Evolutionary conservation across 2,329 filamentous ascomycete genomes (phyloP), one percentile per base, ranked within the genome.

Genomic region (Fusarium sterilihyphosum): DNA sequence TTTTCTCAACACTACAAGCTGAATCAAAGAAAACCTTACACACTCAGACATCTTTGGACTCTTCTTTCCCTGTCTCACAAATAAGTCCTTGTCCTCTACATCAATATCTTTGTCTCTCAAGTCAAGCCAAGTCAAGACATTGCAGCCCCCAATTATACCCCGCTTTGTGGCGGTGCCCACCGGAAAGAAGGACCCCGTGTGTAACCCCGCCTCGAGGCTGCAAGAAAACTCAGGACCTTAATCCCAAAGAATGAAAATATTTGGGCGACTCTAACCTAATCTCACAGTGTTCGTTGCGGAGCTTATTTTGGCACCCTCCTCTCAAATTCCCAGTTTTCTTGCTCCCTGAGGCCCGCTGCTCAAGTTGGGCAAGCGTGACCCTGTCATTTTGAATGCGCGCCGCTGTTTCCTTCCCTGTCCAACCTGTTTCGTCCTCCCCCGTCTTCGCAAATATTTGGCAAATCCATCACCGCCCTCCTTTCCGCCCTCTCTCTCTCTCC

Each of bases 111-210:
- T 29, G 50, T 43, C 33, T 18, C 38, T 47, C 46, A 46, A 29
- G 44, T 58, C 31, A 41, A n/a, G 20, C 13, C 37, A 33, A 18
- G 35, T 17, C 37, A 33, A 24, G 18, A 35, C 40, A 31, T 46
- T 16, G 33, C 13, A 31, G 31, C 37, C 38, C 26, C 46, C 46
- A 54, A 60, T 11, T 20, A 35, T 62, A 78, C 77, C 77, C 77
- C 77, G 77, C 77, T 70, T 63, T 76, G 77, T 78, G 77, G 77
- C 77, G 72, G 75, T 78, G 77, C 73, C 65, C 33, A 35, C 43
- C 50, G 43, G 46, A 58, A 72, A 52, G 65, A 52, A 65, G 61
- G 56, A 40, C 61, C 70, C 73, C 70, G 52, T 64, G 57, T 70
- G 54, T 49, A 66, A 77, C 74, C 74, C 74, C 74, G 10, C 46